Evolutionary conservation across 306 rosid species (phyloP).

Genomic region (Quercus aquifolioides): DNA sequence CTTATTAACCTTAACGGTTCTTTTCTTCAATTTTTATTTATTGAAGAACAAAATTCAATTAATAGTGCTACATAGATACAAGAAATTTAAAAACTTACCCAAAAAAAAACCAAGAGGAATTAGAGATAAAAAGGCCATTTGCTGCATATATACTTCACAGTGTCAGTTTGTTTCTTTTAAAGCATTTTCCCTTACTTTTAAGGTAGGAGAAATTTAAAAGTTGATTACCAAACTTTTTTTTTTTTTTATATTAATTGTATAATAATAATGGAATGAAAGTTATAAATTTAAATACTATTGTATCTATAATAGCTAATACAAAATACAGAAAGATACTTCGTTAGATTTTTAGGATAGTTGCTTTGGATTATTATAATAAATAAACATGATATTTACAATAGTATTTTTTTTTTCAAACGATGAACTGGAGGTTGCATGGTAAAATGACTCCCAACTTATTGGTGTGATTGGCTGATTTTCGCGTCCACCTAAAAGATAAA

Average conservation of each 20-base stretch:
- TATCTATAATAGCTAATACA: too few species aligned
- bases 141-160: too few species aligned
- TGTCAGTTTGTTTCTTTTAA: neutral
- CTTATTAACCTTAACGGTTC: conserved; percentile 20
- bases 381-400: neutral
- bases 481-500: too few species aligned
- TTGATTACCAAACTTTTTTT: neutral
- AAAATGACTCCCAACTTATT: neutral
- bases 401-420: too few species aligned
- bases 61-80: neutral
- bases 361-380: neutral
- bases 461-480: neutral
- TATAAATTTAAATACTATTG: too few species aligned
- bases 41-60: neutral
- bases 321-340: too few species aligned
- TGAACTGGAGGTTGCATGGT: neutral
- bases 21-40: neutral
- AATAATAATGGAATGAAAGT: too few species aligned
- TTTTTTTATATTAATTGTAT: neutral
- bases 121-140: too few species aligned
- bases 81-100: too few species aligned
- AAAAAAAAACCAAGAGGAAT: too few species aligned
- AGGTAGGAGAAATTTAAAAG: neutral
- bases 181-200: too few species aligned
- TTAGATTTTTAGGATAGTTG: too few species aligned